Base-by-base conservation (phyloP, 345 rosid species). In the Pistacia vera region DNA sequence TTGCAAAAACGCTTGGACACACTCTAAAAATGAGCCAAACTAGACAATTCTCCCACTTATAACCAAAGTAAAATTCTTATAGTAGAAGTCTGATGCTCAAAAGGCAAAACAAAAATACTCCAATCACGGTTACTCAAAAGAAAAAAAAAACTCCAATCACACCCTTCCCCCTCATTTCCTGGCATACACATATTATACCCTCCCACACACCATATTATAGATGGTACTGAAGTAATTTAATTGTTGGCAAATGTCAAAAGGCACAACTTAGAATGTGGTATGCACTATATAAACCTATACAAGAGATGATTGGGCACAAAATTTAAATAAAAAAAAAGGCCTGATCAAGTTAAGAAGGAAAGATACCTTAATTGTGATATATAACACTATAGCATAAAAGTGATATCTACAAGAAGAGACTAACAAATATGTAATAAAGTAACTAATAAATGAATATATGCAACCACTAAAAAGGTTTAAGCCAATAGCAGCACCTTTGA, bases 401-500 rank as follows among this genome's bases (percentile, higher is more conserved):
- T 54, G 18, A 63, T 49, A 51, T 30, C 69, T 51, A 52, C 63
- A 41, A 62, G 25, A 64, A 55, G 22, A 35, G 30, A 54, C 72
- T 77, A 11, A 18, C 13, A 13, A 70, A 52, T 35, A 57, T 73
- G 44, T 68, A 2, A 46, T 12, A 59, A 0, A n/a, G 58, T 65
- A 38, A 63, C 36, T 33, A 35, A 57, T 2, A 75, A 70, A 49
- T 11, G 63, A 33, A 51, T 3, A 36, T 12, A 55, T 3, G 28
- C 30, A 56, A 36, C 25, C 33, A 65, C 4, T 28, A 17, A 54
- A 61, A 55, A 49, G 2, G 14, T 18, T 14, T 17, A 36, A 61
- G 38, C 25, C 14, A 71, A 66, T 35, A 63, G 51, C 66, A 58
- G 48, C 62, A 94, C 98, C 95, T 95, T 95, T 52, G 98, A 91